Base-by-base conservation (phyloP, 2,329 filamentous ascomycete genomes). In the Paraconiothyrium sp. region DNA sequence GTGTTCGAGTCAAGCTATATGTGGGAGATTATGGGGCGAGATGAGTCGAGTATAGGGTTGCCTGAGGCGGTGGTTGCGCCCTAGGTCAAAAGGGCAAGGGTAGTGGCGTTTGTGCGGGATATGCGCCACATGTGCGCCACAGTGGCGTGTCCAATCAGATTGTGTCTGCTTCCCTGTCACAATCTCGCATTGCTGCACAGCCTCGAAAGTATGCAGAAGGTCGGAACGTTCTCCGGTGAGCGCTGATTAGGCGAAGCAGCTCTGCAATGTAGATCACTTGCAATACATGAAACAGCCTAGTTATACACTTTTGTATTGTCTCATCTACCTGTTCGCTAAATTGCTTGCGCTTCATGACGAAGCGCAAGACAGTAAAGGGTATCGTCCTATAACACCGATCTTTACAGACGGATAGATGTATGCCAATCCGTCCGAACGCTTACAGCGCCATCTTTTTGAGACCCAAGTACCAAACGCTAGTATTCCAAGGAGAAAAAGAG, bases 21-120 rank as follows among this genome's bases (percentile, higher is more conserved):
- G 41, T 48, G 35, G 48, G 43, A 11, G 32, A 44, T 54, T 27
- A 39, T 32, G 39, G 13, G 50, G 32, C 22, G 13, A 27, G 35
- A 54, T 54, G 51, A 54, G 51, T 54, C 51, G 51, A 54, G 46
- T 22, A 16, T 35, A 43, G 20, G 50, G 8, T 10, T 54, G 49
- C 27, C 27, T 30, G 1, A 2, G 11, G 4, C 16, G 41, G 16
- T 20, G 10, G 16, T 13, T 46, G 24, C 16, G 39, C 41, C 9
- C 35, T 44, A n/a, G 32, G 41, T 46, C 11, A 8, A 9, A 52
- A 52, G 39, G 22, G 24, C 7, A 44, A 46, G 16, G 6, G 39
- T 2, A 7, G 27, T 54, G 14, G 35, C 54, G 30, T 34, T 49
- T 37, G 52, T 37, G 39, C 30, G 24, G 16, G 8, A 24, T 8